Evolutionary conservation across 1,284 basidiomycete species (phyloP), one percentile per base, ranked within the genome.

Genomic region (Cutaneotrichosporon cyanovorans): DNA sequence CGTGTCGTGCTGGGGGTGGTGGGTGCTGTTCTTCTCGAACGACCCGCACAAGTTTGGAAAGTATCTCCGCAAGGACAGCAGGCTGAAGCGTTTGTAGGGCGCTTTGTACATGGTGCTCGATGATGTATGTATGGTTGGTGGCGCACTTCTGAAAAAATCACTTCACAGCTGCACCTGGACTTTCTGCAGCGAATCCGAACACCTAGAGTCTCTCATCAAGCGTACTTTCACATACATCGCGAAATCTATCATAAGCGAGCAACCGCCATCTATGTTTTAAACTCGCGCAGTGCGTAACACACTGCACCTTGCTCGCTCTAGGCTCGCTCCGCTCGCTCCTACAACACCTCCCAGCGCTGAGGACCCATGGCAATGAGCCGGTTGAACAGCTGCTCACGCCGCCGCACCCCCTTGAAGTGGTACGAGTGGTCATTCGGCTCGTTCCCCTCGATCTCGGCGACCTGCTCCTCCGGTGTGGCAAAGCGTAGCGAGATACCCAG

Each of bases 31-130:
- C 19, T 72, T 72, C 55, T 69, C 69, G 1, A 55, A 58, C 16
- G 60, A 61, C 6, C 45, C 45, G 23, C 50, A 51, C 23, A 53
- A 56, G 37, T 50, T 60, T 22, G 47, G 45, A 35, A 61, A 59
- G 48, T 58, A 52, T 25, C 50, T 54, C 30, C 53, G 59, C 42
- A 38, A 46, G 30, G 57, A 61, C 48, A 45, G 45, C 38, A 35
- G 54, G 10, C 28, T 52, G n/a, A 56, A 52, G 47, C 42, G 40
- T 21, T 40, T 56, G 6, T 55, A 44, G 42, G 16, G 16, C 20
- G 16, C 37, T 84, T 92, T 8, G n/a, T 34, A 34, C 32, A 34
- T 34, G 7, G 12, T 28, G n/a, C n/a, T n/a, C n/a, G n/a, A n/a
- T n/a, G n/a, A n/a, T n/a, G n/a, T n/a, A n/a, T n/a, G n/a, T n/a